These are phyloP conservation scores for Rhodotorula graminis DNA, from an alignment of 768 basidiomycete genomes.

Conservation along the genomic window DNA sequence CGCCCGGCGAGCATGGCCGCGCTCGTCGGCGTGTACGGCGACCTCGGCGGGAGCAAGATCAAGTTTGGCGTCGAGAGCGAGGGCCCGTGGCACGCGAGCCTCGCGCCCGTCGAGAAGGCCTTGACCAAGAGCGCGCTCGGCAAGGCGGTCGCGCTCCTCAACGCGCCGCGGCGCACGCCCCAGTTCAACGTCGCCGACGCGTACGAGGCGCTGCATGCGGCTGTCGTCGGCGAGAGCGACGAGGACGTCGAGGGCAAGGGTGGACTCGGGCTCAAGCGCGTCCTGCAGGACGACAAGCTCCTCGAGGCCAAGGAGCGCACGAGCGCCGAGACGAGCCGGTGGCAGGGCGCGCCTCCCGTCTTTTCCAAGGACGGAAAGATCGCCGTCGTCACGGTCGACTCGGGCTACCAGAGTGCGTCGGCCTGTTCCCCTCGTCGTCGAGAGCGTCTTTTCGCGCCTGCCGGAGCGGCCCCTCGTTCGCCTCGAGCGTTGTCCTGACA, in stretches of 20 bases:
- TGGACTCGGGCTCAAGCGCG: conserved; percentile 1
- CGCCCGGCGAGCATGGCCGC: conserved; percentile 49
- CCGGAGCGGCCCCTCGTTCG: too few species aligned
- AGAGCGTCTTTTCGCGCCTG: too few species aligned
- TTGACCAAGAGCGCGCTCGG: conserved; percentile 43
- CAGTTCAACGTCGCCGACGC: conserved; percentile 48
- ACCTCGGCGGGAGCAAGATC: conserved; percentile 46
- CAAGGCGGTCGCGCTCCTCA: conserved; percentile 51
- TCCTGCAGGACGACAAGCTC: conserved; percentile 8
- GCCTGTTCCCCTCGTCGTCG: background rate
- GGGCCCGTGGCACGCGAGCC: conserved; percentile 42
- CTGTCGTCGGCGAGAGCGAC: conserved; percentile 16
- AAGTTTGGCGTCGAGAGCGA: conserved; percentile 43
- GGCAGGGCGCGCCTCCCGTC: conserved; percentile 47
- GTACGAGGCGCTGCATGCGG: conserved; percentile 48
- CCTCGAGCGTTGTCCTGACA: too few species aligned
- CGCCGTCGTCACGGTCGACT: conserved; percentile 51
- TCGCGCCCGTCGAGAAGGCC: conserved; percentile 47
- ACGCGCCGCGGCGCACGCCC: conserved; percentile 50
- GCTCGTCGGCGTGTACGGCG: conserved; percentile 52
- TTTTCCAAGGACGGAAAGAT: conserved; percentile 53
- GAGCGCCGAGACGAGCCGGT: conserved; percentile 24
- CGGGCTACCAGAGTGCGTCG: conserved; percentile 49
- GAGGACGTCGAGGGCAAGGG: conserved; percentile 7
- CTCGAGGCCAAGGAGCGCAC: conserved; percentile 27